Evolutionary conservation across 2,329 filamentous ascomycete species (phyloP), one percentile per base, ranked within the genome.

Genomic region (Exophiala viscosa): DNA sequence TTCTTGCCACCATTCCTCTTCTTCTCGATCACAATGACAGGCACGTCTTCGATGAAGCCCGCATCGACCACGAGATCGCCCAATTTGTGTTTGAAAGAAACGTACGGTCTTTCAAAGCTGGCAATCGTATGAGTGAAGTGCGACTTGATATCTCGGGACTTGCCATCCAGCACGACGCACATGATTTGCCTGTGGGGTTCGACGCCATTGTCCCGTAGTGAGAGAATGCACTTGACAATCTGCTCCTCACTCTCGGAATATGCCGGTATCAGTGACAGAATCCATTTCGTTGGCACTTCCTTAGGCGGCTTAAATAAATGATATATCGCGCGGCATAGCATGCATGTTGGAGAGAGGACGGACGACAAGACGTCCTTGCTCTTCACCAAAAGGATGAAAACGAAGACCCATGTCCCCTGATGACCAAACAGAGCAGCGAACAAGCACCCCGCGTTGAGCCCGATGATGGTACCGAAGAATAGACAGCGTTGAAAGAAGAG

Each of bases 231-330:
- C 13, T 54, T 54, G 31, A 54, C 35, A 18, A 54, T 54, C 38
- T 54, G 50, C 20, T 54, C 50, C 32, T 54, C 50, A 11, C 45
- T 54, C 35, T 54, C 50, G n/a, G 50, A 47, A 17, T 54, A 54
- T 18, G 50, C 50, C 5, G 42, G 47, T n/a, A 54, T 47, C 34
- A 54, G 32, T 10, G 45, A 49, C 40, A 54, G 23, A 13, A 54
- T 54, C 50, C 50, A 54, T 14, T 48, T 45, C 23, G 45, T 14
- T 6, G 35, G 23, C 7, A 45, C 23, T 38, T 43, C 36, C 40
- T 45, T 40, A 2, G 38, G 50, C 7, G 50, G 45, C 38, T 34
- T 49, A 14, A 54, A 42, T 15, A 39, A 13, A 28, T 35, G 38
- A 23, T 49, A 23, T 11, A 54, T 18, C 31, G 15, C n/a, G 3